phyloP scores from a whole-genome alignment of 2,329 filamentous ascomycete species.

The Penicillium brevicompactum region DNA sequence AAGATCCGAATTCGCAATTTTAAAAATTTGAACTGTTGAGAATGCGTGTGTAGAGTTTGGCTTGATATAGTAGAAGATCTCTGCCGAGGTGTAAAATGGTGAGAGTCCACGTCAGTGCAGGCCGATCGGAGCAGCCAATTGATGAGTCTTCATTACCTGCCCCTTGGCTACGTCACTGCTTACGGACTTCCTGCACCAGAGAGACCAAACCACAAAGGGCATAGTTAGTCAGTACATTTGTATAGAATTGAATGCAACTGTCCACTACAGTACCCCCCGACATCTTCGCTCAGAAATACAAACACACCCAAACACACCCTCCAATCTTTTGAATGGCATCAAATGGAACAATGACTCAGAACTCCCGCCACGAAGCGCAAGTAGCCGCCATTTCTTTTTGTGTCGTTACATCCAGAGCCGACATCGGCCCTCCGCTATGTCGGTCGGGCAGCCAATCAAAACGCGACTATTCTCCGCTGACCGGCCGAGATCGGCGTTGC shows the following conservation, averaged over 20 bases:
- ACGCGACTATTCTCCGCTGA: slow-evolving; percentile 32
- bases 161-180: slow-evolving; percentile 10
- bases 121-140: slow-evolving; percentile 23
- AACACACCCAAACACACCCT: not conserved
- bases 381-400: slow-evolving; percentile 21
- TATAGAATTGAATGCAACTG: not conserved
- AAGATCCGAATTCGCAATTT: not conserved
- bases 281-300: not conserved
- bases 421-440: slow-evolving; percentile 16
- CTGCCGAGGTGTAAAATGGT: not conserved
- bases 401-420: slow-evolving; percentile 6
- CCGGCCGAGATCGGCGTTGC: slow-evolving; percentile 39
- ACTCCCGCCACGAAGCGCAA: slow-evolving; percentile 21
- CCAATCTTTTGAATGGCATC: not conserved
- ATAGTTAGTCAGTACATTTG: not conserved
- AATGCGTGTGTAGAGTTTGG: not conserved
- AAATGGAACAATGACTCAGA: not conserved
- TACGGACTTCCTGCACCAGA: not conserved
- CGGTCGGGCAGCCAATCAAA: slow-evolving; percentile 30
- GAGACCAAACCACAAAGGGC: too few relatives aligned
- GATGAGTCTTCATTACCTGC: slow-evolving; percentile 11
- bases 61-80: not conserved
- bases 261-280: not conserved
- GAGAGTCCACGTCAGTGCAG: not conserved
- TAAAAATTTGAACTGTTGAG: not conserved